A percentile compares a stretch with the other conserved stretches of the same genome.
Evolutionary conservation across 108 stramenopile genomes (phyloP).

Genomic region (Fragilaria crotonensis): DNA sequence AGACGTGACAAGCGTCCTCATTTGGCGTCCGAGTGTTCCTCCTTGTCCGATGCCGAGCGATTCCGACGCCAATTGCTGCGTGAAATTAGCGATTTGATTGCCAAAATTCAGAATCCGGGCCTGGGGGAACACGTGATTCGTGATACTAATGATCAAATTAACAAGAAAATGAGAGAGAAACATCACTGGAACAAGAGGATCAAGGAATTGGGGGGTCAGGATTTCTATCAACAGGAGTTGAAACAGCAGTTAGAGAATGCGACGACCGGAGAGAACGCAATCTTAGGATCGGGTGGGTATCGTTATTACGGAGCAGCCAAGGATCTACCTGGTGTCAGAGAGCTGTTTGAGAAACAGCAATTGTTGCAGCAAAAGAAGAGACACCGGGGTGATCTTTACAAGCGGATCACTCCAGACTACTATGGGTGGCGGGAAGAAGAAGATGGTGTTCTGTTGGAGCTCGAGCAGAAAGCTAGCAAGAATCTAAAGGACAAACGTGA

Average conservation of each 20-base stretch:
- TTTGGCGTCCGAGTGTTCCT: slow-evolving; percentile 82
- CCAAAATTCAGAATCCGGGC: slow-evolving; percentile 91
- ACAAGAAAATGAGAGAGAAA: slow-evolving; percentile 91
- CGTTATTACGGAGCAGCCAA: slow-evolving; percentile 94
- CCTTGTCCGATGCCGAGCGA: slow-evolving; percentile 64
- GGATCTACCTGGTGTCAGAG: slow-evolving; percentile 90
- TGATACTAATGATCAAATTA: slow-evolving; percentile 97
- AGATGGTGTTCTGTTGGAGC: slow-evolving; percentile 76
- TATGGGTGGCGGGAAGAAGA: slow-evolving; percentile 93
- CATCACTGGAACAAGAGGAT: slow-evolving; percentile 92
- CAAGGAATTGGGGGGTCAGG: slow-evolving; percentile 75
- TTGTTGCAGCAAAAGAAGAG: slow-evolving; percentile 45
- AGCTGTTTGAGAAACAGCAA: slow-evolving; percentile 70
- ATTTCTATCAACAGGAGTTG: slow-evolving; percentile 72
- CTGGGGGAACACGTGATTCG: slow-evolving; percentile 93
- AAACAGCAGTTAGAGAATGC: slow-evolving; percentile 51
- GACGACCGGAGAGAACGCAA: slow-evolving; percentile 34
- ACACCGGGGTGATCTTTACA: slow-evolving; percentile 75
- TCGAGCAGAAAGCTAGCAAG: slow-evolving; percentile 57
- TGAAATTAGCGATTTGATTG: slow-evolving; percentile 75
- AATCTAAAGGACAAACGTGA: slow-evolving; percentile 10
- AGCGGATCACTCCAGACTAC: slow-evolving; percentile 83
- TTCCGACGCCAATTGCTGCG: slow-evolving; percentile 77
- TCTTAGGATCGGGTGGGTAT: slow-evolving; percentile 68
- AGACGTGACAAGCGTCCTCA: slow-evolving; percentile 62